These are phyloP conservation scores for Spiraea crenata DNA, from an alignment of 331 rosid species.

Conservation along the genomic window DNA sequence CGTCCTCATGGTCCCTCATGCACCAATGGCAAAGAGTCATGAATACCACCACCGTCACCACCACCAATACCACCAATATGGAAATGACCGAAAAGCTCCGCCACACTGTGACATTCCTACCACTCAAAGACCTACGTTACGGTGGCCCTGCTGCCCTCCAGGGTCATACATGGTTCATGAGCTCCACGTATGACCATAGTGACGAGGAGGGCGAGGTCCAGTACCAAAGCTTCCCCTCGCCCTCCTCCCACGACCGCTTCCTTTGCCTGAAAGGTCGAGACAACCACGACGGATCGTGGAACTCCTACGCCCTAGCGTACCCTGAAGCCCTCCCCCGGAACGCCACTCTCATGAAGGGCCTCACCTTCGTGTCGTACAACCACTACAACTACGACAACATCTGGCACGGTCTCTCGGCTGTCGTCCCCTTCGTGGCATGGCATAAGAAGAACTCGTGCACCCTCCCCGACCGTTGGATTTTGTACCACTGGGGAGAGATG, in stretches of 20 bases:
- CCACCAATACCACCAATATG: constrained; percentile 6
- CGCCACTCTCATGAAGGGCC: constrained; percentile 47
- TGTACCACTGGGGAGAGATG: constrained; percentile 66
- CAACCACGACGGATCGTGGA: constrained; percentile 62
- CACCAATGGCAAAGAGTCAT: constrained; percentile 29
- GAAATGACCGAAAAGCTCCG: constrained; percentile 36
- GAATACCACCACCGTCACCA: constrained; percentile 14
- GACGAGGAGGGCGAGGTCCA: constrained; percentile 60
- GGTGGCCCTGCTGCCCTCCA: constrained; percentile 30
- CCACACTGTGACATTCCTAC: constrained; percentile 55
- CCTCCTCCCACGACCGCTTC: constrained; percentile 36
- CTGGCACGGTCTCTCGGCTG: constrained; percentile 62
- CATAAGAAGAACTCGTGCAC: constrained; percentile 37
- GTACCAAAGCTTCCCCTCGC: constrained; percentile 65
- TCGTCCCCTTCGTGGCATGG: constrained; percentile 64
- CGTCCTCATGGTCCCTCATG: constrained; percentile 29
- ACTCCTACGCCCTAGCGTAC: constrained; percentile 61
- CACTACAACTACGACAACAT: constrained; percentile 59
- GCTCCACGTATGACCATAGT: constrained; percentile 53
- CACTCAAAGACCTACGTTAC: constrained; percentile 63
- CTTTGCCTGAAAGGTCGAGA: constrained; percentile 60
- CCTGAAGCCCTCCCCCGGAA: constrained; percentile 53
- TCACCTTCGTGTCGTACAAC: constrained; percentile 63
- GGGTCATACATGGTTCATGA: constrained; percentile 83
- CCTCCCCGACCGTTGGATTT: constrained; percentile 46